Conservation (phyloP, 2,329 filamentous ascomycete genomes). For the Hawksworthiomyces lignivorus region DNA sequence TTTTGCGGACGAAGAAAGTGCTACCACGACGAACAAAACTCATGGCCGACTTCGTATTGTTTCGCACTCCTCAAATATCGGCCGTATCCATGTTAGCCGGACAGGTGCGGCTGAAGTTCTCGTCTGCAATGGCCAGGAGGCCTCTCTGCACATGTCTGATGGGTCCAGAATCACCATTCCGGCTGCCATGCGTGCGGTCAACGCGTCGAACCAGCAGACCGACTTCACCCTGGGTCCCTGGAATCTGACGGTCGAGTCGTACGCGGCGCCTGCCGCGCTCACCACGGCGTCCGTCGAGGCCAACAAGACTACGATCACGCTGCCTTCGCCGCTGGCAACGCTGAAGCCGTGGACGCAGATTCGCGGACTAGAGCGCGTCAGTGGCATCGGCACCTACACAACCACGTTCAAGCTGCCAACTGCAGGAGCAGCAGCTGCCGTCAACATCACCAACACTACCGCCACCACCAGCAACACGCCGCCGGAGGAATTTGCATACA, state of each 20-base stretch:
- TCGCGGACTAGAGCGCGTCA: slow-evolving; percentile 2
- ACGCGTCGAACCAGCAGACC: no score
- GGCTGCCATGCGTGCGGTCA: not conserved
- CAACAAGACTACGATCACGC: slow-evolving; percentile 6
- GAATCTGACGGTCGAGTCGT: slow-evolving; percentile 2
- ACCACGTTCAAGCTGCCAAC: slow-evolving; percentile 5
- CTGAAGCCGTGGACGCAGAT: slow-evolving; percentile 11
- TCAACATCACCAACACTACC: not conserved
- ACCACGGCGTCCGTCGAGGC: slow-evolving; percentile 7
- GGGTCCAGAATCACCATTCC: slow-evolving; percentile 1
- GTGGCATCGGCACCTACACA: slow-evolving; percentile 12
- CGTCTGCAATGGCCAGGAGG: not conserved
- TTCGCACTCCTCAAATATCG: slow-evolving; percentile 6
- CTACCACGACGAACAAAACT: not conserved
- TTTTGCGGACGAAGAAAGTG: not conserved
- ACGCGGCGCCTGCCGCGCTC: slow-evolving; percentile 3
- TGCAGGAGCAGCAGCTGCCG: not conserved
- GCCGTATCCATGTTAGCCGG: not conserved
- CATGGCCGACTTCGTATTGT: no score
- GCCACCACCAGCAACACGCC: not conserved
- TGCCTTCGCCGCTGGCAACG: slow-evolving; percentile 5
- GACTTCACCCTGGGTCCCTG: slow-evolving; percentile 1
- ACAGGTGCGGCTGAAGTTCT: not conserved
- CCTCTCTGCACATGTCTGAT: slow-evolving; percentile 8
- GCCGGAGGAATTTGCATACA: slow-evolving; percentile 6